Base-by-base conservation (phyloP, 345 rosid species). In the Brassica rapa region DNA sequence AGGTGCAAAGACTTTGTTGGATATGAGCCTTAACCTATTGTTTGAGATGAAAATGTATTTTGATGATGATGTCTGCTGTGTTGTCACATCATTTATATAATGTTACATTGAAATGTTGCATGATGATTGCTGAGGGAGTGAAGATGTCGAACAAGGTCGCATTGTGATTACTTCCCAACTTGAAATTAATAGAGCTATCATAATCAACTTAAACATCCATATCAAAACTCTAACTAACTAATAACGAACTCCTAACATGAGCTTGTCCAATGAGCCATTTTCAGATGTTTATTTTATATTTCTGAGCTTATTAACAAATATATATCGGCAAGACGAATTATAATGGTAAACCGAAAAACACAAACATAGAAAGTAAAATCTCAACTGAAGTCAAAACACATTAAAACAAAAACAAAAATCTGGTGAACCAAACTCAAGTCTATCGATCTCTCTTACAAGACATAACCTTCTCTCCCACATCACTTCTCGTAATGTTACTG, bases 31-130 rank as follows among this genome's bases (percentile, higher is more conserved):
- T 73, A 83, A 75, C 81, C 73, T 94, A 37, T 78, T 94, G 76
- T 82, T 72, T 84, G 93, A 92, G 82, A 86, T 87, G 9, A 87
- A 27, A 85, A 86, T 74, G 96, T 76, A 51, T 62, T 68, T 19
- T 19, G 98, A 94, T 72, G 95, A 92, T 82, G 97, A 90, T 77
- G 97, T 92, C 70, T 94, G 98, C 76, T 88, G 88, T 85, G 98
- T 97, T 33, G 88, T 86, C 59, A 89, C 98, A 49, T 86, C 97
- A 15, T 94, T 94, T 82, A 80, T 92, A 85, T 89, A 88, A 82
- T 92, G 95, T 85, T 90, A 90, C 85, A 93, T 94, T 70, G 95
- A 90, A 81, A 55, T 70, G 73, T 85, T 94, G 80, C 90, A 97
- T 65, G 92, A 90, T 82, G 97, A 90, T 77, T 87, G 86, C 76